phyloP scores from a whole-genome alignment of 2,329 filamentous ascomycete genomes.

The Fusarium tupiense region DNA sequence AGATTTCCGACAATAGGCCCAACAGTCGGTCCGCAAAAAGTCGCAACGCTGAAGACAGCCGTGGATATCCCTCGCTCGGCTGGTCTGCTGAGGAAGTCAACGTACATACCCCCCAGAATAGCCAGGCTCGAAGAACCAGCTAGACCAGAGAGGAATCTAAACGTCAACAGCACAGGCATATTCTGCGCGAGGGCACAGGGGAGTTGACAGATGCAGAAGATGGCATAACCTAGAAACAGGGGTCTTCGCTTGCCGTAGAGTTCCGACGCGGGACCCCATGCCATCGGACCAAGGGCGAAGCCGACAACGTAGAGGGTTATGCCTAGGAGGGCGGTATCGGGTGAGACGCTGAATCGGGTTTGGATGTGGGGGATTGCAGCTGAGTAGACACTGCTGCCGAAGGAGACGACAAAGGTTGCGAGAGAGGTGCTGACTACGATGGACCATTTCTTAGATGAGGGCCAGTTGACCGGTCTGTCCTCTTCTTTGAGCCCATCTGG shows the following conservation, averaged over 20 bases:
- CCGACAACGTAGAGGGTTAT: conserved; percentile 12
- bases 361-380: conserved; percentile 3
- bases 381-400: conserved; percentile 8
- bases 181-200: not conserved
- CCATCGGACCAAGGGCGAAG: conserved; percentile 73
- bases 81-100: not conserved
- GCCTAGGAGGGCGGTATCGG: not conserved
- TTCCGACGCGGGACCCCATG: conserved; percentile 67
- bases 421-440: conserved; percentile 1
- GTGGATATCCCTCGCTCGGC: not conserved
- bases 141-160: not conserved
- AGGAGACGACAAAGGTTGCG: conserved; percentile 8
- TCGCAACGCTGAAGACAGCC: not conserved
- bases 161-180: not conserved
- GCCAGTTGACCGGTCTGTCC: not conserved
- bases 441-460: not conserved
- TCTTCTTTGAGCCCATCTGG: accelerated
- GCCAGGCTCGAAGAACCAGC: not conserved
- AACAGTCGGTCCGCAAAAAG: not conserved
- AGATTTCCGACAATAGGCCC: not conserved
- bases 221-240: not conserved
- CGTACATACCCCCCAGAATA: not conserved
- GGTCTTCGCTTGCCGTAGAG: not conserved
- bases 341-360: not conserved
- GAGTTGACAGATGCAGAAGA: not conserved